phyloP scores from a whole-genome alignment of 169 alveolate species.

The Babesia bigemina region DNA sequence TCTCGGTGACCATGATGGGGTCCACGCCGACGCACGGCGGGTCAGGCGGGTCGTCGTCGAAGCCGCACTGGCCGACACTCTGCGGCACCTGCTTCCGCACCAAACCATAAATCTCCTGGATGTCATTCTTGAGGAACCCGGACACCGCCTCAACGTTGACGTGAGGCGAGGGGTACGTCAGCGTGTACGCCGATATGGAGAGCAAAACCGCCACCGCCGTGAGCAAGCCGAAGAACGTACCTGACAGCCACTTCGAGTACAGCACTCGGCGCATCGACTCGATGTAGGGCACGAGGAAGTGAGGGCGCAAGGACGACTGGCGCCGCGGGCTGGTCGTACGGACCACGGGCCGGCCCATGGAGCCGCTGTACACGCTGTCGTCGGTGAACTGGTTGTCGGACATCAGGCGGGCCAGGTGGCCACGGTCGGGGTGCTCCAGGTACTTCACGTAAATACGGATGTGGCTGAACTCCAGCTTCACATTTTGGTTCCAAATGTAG shows the following conservation, averaged over 20 bases:
- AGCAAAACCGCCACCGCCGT: conserved; percentile 17
- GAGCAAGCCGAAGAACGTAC: conserved; percentile 36
- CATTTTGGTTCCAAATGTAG: conserved; percentile 57
- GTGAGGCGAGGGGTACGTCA: conserved; percentile 4
- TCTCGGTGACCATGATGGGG: conserved; percentile 15
- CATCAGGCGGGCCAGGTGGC: conserved; percentile 8
- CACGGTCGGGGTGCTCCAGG: conserved; percentile 21
- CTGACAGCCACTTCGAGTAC: conserved; percentile 37
- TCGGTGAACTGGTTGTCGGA: conserved; percentile 30
- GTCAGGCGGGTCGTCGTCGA: conserved; percentile 8
- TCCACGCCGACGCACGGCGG: conserved; percentile 45
- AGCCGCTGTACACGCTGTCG: not conserved
- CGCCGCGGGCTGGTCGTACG: not conserved
- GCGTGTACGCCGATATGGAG: conserved; percentile 41
- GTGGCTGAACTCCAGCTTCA: conserved; percentile 46
- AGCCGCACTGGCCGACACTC: conserved; percentile 44
- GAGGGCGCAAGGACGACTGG: not conserved
- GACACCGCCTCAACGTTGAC: conserved; percentile 21
- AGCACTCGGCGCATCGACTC: conserved; percentile 42
- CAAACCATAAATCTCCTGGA: conserved; percentile 39
- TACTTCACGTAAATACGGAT: conserved; percentile 44
- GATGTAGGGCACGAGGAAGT: conserved; percentile 12
- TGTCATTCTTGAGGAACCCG: conserved; percentile 30
- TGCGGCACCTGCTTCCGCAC: conserved; percentile 45
- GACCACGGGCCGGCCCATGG: not conserved